Base-by-base conservation (phyloP, 2,329 filamentous ascomycete species). In the Exophiala oligosperma region DNA sequence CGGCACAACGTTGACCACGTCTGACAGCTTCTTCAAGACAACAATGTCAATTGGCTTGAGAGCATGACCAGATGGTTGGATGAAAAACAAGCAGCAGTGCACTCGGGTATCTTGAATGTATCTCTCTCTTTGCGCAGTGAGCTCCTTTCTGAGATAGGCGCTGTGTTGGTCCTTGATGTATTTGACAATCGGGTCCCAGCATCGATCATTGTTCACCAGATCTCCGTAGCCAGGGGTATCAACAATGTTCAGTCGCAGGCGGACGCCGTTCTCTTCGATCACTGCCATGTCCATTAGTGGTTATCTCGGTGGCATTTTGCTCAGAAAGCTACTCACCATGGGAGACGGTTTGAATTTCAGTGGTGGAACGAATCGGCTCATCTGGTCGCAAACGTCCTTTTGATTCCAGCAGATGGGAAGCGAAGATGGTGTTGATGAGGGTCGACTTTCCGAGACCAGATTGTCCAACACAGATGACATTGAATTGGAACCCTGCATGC, bases 101-200 rank as follows among this genome's bases (percentile, higher is more conserved):
- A 99, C 97, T 72, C 94, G 90, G 67, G 94, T 99, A 79, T 99
- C 94, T 81, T 96, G 93, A 68, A 99, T 97, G 78, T 99, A 99
- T 72, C 94, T 89, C 80, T 99, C 94, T 79, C 94, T 91, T 84
- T 99, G 94, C 68, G 94, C 94, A 56, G 94, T 97, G 72, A 99
- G 91, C 79, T 99, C 94, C 85, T 99, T 99, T 78, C 94, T 91
- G 69, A 99, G 87, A 81, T 97, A 99, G 71, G 94, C 93, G 53
- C 92, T 97, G 84, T 99, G 94, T 83, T 99, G 94, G 79, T 99
- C 94, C 85, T 99, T 99, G 85, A 99, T 99, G 81, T 99, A 99
- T 84, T 99, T 99, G 84, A 99, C 93, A 76, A 99, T 99, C 64
- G 94, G 94, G 74, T 99, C 94, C 94, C 94, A 99, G 87, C 43